phyloP scores from a whole-genome alignment of 2,329 filamentous ascomycete genomes.

The Pezicula rhizophila region DNA sequence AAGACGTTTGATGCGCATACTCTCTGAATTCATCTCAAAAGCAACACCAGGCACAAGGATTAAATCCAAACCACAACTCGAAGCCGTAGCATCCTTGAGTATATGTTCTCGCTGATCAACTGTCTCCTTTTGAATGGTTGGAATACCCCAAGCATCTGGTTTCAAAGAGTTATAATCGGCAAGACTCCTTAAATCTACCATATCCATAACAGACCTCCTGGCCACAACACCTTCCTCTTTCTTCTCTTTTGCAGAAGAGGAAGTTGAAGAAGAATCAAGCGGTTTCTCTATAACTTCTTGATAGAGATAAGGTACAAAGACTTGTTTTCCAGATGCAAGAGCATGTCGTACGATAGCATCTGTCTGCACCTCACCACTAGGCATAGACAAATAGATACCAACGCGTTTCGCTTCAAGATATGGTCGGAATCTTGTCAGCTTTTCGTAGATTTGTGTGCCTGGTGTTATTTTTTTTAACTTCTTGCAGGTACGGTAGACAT shows the following conservation, averaged over 20 bases:
- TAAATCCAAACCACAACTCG: slow-evolving; percentile 61
- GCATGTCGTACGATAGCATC: slow-evolving; percentile 76
- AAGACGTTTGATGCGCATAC: slow-evolving; percentile 60
- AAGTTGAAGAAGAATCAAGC: slow-evolving; percentile 13
- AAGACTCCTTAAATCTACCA: slow-evolving; percentile 72
- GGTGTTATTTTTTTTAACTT: slow-evolving; percentile 11
- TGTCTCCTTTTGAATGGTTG: slow-evolving; percentile 66
- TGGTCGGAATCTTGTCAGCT: slow-evolving; percentile 61
- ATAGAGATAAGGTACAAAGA: slow-evolving; percentile 81
- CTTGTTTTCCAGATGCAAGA: slow-evolving; percentile 68
- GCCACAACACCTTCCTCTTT: background rate
- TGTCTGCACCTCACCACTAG: slow-evolving; percentile 78
- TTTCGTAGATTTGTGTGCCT: slow-evolving; percentile 62
- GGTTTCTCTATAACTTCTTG: slow-evolving; percentile 47
- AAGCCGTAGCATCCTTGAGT: slow-evolving; percentile 49
- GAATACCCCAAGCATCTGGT: slow-evolving; percentile 88
- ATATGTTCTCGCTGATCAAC: slow-evolving; percentile 65
- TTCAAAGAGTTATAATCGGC: slow-evolving; percentile 73
- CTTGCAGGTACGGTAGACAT: background rate
- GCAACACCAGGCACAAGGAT: slow-evolving; percentile 90
- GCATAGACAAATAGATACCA: slow-evolving; percentile 92
- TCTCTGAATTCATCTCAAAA: slow-evolving; percentile 61
- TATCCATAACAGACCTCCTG: slow-evolving; percentile 78
- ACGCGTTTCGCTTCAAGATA: slow-evolving; percentile 71
- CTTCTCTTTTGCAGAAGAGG: background rate